A percentile compares a stretch with the other conserved stretches of the same genome.
Evolutionary conservation across 2,329 filamentous ascomycete species (phyloP).

Genomic region (Verticillium tricorpus): DNA sequence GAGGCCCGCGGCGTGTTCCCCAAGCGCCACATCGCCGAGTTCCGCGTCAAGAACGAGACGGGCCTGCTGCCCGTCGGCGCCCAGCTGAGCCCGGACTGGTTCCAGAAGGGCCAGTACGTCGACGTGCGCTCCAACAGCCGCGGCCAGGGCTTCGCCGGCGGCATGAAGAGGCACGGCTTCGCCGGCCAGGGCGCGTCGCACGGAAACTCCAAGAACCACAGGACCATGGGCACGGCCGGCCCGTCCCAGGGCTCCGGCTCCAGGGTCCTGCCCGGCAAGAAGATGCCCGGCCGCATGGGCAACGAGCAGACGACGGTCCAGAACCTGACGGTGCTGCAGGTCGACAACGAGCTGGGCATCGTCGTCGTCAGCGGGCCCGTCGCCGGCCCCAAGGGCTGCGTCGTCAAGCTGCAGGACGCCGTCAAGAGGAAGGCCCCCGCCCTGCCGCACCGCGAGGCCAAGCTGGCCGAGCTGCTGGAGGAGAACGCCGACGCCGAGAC

Average conservation of each 20-base stretch:
- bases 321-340: conserved; percentile 83
- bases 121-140: conserved; percentile 75
- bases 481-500: conserved; percentile 41
- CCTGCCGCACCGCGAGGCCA: conserved; percentile 42
- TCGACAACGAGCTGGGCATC: conserved; percentile 81
- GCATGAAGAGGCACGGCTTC: conserved; percentile 96
- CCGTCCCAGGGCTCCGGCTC: conserved; percentile 89
- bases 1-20: conserved; percentile 76
- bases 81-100: conserved; percentile 81
- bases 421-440: conserved; percentile 71
- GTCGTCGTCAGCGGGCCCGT: conserved; percentile 84
- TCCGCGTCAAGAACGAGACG: conserved; percentile 69
- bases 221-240: conserved; percentile 85
- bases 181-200: conserved; percentile 84
- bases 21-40: conserved; percentile 81
- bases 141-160: conserved; percentile 93
- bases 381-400: conserved; percentile 79
- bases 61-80: conserved; percentile 75
- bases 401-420: conserved; percentile 84
- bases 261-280: conserved; percentile 90
- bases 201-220: conserved; percentile 92
- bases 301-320: conserved; percentile 83
- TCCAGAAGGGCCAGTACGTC: conserved; percentile 83
- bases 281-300: conserved; percentile 97
- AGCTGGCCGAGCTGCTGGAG: conserved; percentile 36